Conservation (phyloP, 2,329 filamentous ascomycete genomes). For the Ramularia collo-cygni region DNA sequence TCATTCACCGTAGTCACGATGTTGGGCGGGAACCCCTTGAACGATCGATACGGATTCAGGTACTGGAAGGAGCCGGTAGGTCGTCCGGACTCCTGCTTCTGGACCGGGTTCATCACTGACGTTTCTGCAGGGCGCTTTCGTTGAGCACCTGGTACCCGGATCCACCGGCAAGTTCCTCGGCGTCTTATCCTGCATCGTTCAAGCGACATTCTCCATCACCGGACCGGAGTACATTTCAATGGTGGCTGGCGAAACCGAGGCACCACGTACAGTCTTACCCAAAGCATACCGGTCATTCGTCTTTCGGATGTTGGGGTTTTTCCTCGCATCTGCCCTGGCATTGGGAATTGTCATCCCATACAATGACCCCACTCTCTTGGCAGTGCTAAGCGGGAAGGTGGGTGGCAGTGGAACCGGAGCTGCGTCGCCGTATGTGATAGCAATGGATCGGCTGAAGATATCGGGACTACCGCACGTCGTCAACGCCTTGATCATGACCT, state of each 20-base stretch:
- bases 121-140: conserved; percentile 47
- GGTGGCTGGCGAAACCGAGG: conserved; percentile 63
- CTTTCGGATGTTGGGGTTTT: conserved; percentile 69
- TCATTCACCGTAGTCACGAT: conserved; percentile 75
- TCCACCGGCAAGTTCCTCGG: conserved; percentile 66
- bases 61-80: conserved; percentile 59
- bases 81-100: too few relatives aligned
- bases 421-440: conserved; percentile 56
- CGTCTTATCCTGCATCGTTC: conserved; percentile 68
- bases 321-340: conserved; percentile 65
- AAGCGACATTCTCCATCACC: conserved; percentile 61
- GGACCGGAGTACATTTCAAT: conserved; percentile 61
- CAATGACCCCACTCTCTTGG: conserved; percentile 56
- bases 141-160: conserved; percentile 56
- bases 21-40: conserved; percentile 66
- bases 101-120: too few relatives aligned
- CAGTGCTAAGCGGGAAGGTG: conserved; percentile 41
- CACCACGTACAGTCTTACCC: conserved; percentile 63
- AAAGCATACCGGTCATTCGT: conserved; percentile 73
- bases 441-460: conserved; percentile 61
- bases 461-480: conserved; percentile 60
- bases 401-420: conserved; percentile 55
- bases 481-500: conserved; percentile 57
- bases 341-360: conserved; percentile 68
- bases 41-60: conserved; percentile 66